Evolutionary conservation across 2,329 filamentous ascomycete species (phyloP).

Genomic region (Fusarium drepaniforme): DNA sequence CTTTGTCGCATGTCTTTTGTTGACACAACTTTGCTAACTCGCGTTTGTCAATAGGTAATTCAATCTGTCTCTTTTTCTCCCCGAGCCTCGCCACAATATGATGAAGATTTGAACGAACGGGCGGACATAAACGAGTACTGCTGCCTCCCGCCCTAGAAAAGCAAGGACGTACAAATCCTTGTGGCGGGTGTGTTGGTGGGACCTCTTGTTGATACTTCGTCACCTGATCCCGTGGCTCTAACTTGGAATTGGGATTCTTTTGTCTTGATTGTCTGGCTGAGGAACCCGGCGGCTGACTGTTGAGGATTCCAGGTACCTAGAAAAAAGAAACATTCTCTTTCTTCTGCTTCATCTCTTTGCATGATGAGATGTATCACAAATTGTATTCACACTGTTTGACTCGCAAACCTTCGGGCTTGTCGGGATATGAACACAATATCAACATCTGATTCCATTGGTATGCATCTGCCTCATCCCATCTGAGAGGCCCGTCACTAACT

Average conservation of each 20-base stretch:
- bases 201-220: constrained; percentile 76
- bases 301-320: constrained; percentile 51
- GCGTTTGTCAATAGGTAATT: constrained; percentile 57
- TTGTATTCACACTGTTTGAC: constrained; percentile 73
- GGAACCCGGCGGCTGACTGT: constrained; percentile 48
- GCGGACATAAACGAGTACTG: constrained; percentile 74
- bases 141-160: constrained; percentile 62
- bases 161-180: constrained; percentile 72
- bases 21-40: constrained; percentile 52
- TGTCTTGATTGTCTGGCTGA: constrained; percentile 40
- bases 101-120: constrained; percentile 78
- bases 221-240: constrained; percentile 65
- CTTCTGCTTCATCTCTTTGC: constrained; percentile 35
- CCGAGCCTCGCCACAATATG: constrained; percentile 55
- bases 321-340: constrained; percentile 33
- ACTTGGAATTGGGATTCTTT: constrained; percentile 42
- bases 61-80: constrained; percentile 7
- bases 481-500: constrained; percentile 18
- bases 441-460: constrained; percentile 67
- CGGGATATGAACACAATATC: constrained; percentile 65
- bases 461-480: constrained; percentile 2
- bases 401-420: constrained; percentile 52
- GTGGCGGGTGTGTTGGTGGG: constrained; percentile 62
- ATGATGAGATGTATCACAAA: constrained; percentile 62
- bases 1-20: constrained; percentile 26